Evolutionary conservation across 495 filamentous ascomycete species (phyloP).

Genomic region (Pyrenula aspistea): DNA sequence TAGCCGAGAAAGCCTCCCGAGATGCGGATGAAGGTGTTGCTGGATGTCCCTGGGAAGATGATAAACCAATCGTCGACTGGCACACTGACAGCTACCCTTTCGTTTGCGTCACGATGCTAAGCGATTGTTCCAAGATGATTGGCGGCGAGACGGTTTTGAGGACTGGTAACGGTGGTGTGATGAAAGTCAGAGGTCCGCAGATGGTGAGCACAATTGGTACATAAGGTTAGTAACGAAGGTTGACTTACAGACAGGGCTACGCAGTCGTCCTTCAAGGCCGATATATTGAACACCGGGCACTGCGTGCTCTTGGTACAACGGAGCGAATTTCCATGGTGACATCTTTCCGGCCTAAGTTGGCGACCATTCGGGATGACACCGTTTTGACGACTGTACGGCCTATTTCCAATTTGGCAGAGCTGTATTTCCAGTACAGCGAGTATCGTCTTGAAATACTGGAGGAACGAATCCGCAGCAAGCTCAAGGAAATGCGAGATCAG

Average conservation of each 20-base stretch:
- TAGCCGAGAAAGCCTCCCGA: conserved; percentile 22
- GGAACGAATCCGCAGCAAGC: conserved; percentile 37
- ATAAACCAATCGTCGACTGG: conserved; percentile 59
- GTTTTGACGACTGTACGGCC: conserved; percentile 54
- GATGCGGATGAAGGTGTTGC: conserved; percentile 34
- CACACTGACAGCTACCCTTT: conserved; percentile 67
- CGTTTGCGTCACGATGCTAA: conserved; percentile 67
- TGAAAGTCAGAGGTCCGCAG: conserved; percentile 57
- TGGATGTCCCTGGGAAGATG: conserved; percentile 44
- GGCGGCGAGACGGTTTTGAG: conserved; percentile 60
- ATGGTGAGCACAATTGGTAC: conserved; percentile 31
- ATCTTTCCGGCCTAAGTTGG: conserved; percentile 51
- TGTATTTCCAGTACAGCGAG: conserved; percentile 60
- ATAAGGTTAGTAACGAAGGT: conserved; percentile 1
- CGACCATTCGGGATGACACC: conserved; percentile 51
- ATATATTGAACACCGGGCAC: conserved; percentile 61
- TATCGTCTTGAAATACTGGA: conserved; percentile 63
- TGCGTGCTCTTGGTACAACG: conserved; percentile 47
- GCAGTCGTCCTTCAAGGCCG: conserved; percentile 59
- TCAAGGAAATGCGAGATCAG: conserved; percentile 29
- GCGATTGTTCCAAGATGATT: conserved; percentile 56
- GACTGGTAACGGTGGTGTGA: conserved; percentile 46
- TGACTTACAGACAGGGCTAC: conserved; percentile 36
- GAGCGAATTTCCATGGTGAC: conserved; percentile 67
- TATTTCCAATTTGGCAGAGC: conserved; percentile 51